A percentile compares a stretch with the other conserved stretches of the same genome.
These are phyloP conservation scores for Hypoxylon sp. DNA, from an alignment of 2,329 filamentous ascomycete genomes.

Conservation along the genomic window DNA sequence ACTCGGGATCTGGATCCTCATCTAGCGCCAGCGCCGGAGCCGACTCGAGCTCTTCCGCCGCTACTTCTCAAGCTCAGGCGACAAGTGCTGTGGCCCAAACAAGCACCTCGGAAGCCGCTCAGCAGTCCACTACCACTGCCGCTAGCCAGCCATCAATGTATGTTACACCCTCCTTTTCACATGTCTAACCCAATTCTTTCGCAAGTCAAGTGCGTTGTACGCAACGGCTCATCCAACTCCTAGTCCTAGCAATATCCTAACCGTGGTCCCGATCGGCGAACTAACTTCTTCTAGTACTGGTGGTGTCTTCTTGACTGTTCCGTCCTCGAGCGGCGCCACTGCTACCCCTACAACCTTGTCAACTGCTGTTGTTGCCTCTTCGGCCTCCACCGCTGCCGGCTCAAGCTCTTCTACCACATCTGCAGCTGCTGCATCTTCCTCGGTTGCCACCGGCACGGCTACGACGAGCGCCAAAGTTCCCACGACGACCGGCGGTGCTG, in stretches of 20 bases:
- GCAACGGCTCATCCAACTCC: slow-evolving; percentile 5
- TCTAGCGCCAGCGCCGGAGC: slow-evolving; percentile 47
- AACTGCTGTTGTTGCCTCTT: slow-evolving; percentile 37
- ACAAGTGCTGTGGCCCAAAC: background rate
- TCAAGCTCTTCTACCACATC: slow-evolving; percentile 11
- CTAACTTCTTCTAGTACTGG: slow-evolving; percentile 53
- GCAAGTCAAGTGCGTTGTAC: background rate
- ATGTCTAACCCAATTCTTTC: slow-evolving; percentile 3
- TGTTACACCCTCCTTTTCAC: slow-evolving; percentile 30
- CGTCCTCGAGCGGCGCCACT: slow-evolving; percentile 40
- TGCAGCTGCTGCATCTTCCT: slow-evolving; percentile 16
- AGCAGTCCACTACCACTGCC: slow-evolving; percentile 36
- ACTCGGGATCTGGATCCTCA: slow-evolving; percentile 47
- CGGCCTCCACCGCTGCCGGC: slow-evolving; percentile 13
- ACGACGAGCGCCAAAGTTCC: slow-evolving; percentile 39
- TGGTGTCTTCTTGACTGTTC: slow-evolving; percentile 58
- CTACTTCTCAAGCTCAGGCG: slow-evolving; percentile 23
- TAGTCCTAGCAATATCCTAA: slow-evolving; percentile 32
- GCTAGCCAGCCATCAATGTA: slow-evolving; percentile 39
- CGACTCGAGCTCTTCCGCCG: slow-evolving; percentile 43
- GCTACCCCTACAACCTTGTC: slow-evolving; percentile 43
- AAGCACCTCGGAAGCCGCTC: slow-evolving; percentile 39
- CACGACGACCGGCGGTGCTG: slow-evolving; percentile 37
- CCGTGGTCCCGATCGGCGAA: slow-evolving; percentile 41
- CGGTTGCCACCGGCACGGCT: slow-evolving; percentile 15